Evolutionary conservation across 2,329 filamentous ascomycete genomes (phyloP), one percentile per base, ranked within the genome.

Genomic region (Amauroascus niger): DNA sequence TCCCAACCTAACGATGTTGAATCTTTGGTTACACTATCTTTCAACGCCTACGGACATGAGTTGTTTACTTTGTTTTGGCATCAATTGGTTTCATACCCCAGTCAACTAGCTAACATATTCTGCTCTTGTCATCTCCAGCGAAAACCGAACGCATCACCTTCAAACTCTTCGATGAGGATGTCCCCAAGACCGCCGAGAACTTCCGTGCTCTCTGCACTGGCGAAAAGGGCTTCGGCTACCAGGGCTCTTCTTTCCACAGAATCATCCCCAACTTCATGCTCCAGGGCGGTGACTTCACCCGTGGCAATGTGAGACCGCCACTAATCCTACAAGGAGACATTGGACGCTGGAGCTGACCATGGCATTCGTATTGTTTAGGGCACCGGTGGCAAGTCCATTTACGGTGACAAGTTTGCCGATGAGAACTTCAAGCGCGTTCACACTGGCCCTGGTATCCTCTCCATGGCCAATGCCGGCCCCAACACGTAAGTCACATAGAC

Each of bases 181-280:
- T 95, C 70, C 91, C 91, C 72, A 93, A 86, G 82, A 96, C 91
- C 54, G 78, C 80, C 63, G 77, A 80, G 72, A 93, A 93, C 82
- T 94, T 94, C 83, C 81, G 80, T 63, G 82, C 82, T 70, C 86
- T 93, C 67, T 89, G 86, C 84, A 88, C 83, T 60, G 79, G 79
- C 63, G 80, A 87, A 78, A 82, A 88, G 76, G 87, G 87, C 68
- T 84, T 86, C 72, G 87, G 88, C 64, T 95, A 94, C 80, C 73
- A 80, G 71, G 82, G 81, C 69, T 93, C 87, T 64, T 79, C 80
- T 62, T 95, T 95, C 84, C 88, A 95, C 81, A 88, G 89, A 65
- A 84, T 95, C 74, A 95, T 95, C 74, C 86, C 86, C 64, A 73
- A 88, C 55, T 95, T 95, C 81, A 95, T 95, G 89, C 84, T 95